These are phyloP conservation scores for Penicillium verhagenii DNA, from an alignment of 495 filamentous ascomycete genomes.

Conservation along the genomic window DNA sequence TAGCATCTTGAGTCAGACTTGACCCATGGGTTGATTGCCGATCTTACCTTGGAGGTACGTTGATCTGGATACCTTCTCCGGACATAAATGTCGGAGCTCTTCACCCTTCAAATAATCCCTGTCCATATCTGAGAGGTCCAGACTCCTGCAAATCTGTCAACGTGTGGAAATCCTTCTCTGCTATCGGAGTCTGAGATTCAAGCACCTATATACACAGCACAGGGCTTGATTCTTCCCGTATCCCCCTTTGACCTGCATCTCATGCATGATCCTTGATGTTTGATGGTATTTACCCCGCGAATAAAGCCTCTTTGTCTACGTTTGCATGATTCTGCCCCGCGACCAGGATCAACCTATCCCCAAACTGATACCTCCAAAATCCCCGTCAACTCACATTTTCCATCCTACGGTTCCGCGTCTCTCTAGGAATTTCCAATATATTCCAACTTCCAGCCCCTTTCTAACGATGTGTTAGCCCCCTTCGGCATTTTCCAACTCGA, in stretches of 20 bases:
- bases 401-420: too few species aligned
- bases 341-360: neutral
- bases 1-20: too few species aligned
- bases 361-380: too few species aligned
- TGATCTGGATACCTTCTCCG: neutral
- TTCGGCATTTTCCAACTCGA: neutral
- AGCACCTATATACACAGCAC: too few species aligned
- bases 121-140: neutral
- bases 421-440: too few species aligned
- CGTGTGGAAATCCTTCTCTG: neutral
- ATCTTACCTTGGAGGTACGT: neutral
- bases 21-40: neutral
- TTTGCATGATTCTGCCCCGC: neutral
- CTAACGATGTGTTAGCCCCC: neutral
- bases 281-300: neutral
- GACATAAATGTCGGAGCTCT: neutral
- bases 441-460: neutral
- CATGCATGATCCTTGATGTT: neutral
- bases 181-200: too few species aligned
- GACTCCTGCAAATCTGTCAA: neutral
- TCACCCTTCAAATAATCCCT: neutral
- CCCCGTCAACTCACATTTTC: neutral
- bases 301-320: neutral
- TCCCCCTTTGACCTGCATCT: neutral
- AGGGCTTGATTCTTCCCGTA: too few species aligned